Conservation (phyloP, 345 rosid genomes). For the Boechera divaricarpa region DNA sequence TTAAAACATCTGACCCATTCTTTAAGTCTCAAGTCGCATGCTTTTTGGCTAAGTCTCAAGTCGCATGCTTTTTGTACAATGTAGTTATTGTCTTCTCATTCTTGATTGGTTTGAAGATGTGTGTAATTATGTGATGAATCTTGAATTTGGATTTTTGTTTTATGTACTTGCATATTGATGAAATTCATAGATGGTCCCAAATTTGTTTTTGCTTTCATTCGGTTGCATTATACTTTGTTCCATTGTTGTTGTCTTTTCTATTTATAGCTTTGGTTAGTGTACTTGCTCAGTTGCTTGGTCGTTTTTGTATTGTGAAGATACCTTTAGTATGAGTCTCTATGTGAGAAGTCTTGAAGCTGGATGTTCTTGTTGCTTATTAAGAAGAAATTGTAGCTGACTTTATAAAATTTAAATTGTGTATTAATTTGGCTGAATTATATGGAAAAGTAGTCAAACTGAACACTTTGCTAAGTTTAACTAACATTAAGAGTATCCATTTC, state of each 20-base stretch:
- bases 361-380: neutral
- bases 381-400: no score
- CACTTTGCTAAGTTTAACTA: no score
- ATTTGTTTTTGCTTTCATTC: constrained; percentile 7
- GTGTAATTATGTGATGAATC: constrained; percentile 16
- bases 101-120: constrained; percentile 26
- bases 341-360: neutral
- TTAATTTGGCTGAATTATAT: no score
- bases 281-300: neutral
- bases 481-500: no score
- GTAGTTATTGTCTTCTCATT: constrained; percentile 12
- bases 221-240: constrained; percentile 12
- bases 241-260: constrained; percentile 9
- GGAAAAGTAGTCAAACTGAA: no score
- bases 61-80: neutral
- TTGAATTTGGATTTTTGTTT: constrained; percentile 4
- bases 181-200: constrained; percentile 19
- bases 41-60: constrained; percentile 6
- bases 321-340: neutral
- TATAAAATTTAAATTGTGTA: no score
- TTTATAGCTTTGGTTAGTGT: neutral
- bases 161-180: constrained; percentile 5
- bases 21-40: constrained; percentile 6
- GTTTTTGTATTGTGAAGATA: constrained; percentile 2
- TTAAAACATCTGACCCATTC: no score